Evolutionary conservation across 768 basidiomycete genomes (phyloP), one percentile per base, ranked within the genome.

Genomic region (Dioszegia crocea): DNA sequence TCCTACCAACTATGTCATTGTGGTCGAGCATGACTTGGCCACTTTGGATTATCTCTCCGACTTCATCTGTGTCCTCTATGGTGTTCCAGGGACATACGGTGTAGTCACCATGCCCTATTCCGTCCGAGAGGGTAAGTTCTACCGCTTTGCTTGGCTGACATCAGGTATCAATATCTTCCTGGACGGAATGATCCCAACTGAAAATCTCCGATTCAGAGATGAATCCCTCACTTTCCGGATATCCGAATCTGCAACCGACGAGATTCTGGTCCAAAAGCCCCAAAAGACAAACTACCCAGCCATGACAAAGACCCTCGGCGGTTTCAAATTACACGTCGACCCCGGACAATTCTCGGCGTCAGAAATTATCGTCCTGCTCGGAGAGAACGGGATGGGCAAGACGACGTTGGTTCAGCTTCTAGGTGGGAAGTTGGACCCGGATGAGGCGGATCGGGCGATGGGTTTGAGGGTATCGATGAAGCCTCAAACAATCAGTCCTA

Each of bases 61-160:
- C 79, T 99, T 91, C 75, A 87, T 99, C 76, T 99, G 96, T 79
- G 91, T 89, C 79, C 78, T 99, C 33, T 99, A 99, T 79, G 96
- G 96, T 67, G 94, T 70, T 11, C 72, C 72, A 47, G 72, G 72
- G 41, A 74, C 65, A 16, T 74, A 71, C 36, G 72, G 96, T 75
- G 96, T 99, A 30, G 96, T 98, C 12, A 99, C 96, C 4, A 93
- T 98, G 91, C 96, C 96, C 36, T 91, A 86, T 74, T 96, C 93
- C 27, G 93, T 97, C 59, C 86, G 96, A 60, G 96, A 99, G 88
- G 92, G 91, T 89, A 59, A 19, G 81, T 67, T 10, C 14, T 21
- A 8, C 19, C 12, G 14, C 17, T 17, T 14, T 16, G 40, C 48
- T 30, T 21, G 31, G 2, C 27, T 23, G 3, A 38, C 21, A 33